Evolutionary conservation across 768 basidiomycete genomes (phyloP), one percentile per base, ranked within the genome.

Genomic region (Cytidiella melzeri): DNA sequence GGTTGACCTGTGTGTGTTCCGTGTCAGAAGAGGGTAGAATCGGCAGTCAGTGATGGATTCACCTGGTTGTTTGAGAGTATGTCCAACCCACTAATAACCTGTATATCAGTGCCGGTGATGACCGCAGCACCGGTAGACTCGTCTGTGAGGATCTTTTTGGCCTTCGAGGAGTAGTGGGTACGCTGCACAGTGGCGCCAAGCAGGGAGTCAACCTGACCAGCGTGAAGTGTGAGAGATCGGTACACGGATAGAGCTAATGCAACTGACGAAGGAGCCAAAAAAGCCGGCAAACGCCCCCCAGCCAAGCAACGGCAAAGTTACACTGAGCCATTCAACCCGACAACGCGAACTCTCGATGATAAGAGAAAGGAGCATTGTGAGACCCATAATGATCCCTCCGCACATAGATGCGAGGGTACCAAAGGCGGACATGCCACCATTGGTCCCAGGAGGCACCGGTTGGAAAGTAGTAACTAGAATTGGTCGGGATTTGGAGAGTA

Each of bases 1-100:
- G 50, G 55, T 78, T 78, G 52, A 78, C 69, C 68, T 75, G 39
- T 36, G 38, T 36, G 1, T 24, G 15, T 20, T 43, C 34, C 30
- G 21, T 26, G 21, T n/a, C 15, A 27, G 21, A n/a, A n/a, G n/a
- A n/a, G n/a, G n/a, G n/a, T 5, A 13, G 34, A 19, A 21, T 13
- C 41, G 6, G 37, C 21, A 25, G 21, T 39, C 13, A 54, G n/a
- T 11, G 50, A 56, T 48, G 45, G 61, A 37, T 30, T 26, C 61
- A 85, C 90, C 69, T 91, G 87, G 56, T 88, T 92, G 58, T 95
- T 95, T n/a, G 79, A 81, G 50, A 95, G 70, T 13, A 92, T 41
- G 51, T 88, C 72, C 51, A 75, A 53, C 1, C 93, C 92, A 34
- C 74, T 74, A 38, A 81, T 72, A 43, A 79, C 69, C 56, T 77